Evolutionary conservation across 352 stramenopile genomes (phyloP), one percentile per base, ranked within the genome.

Genomic region (Globisporangium yorkense): DNA sequence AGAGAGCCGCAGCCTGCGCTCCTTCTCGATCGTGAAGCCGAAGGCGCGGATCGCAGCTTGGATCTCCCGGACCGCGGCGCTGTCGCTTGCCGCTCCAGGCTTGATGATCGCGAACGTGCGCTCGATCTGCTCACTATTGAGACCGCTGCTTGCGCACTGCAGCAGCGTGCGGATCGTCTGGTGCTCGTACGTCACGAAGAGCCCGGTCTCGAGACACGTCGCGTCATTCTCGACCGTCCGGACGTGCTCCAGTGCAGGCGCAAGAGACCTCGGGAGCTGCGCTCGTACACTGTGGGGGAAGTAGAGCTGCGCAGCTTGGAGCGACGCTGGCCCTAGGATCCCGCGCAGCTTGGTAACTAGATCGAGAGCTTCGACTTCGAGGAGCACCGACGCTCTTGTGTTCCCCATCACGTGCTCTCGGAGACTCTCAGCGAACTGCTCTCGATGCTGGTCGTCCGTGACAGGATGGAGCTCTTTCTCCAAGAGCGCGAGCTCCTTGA

Each of bases 31-130:
- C 8, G 56, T 58, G 46, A 90, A 90, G 2, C 77, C 80, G 24
- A 79, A 83, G 27, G 62, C 43, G 2, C 53, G 64, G 47, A 88
- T 71, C 54, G 67, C 62, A 0, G 45, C 29, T 24, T 78, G 41
- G 44, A 90, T 87, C 33, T 66, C 56, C 2, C 27, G 37, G 2
- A 84, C 73, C 0, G 58, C 56, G 0, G 57, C 40, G 5, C 51
- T 51, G 13, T 79, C 66, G 18, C 59, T 64, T 6, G 80, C 72
- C 7, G 73, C 72, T 41, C 75, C 77, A 4, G 80, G 80, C 48
- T 90, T 90, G 61, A 90, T 82, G 47, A 88, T 71, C 16, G 66
- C 80, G 18, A 87, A 66, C 5, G 80, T 88, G 41, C 20, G 48
- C 39, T 82, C 59, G 39, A 84, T 31, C 20, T 27, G 44, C n/a